A percentile compares a stretch with the other conserved stretches of the same genome.
These are phyloP conservation scores for Trichaptum fuscoviolaceum DNA, from an alignment of 768 basidiomycete species.

Conservation along the genomic window DNA sequence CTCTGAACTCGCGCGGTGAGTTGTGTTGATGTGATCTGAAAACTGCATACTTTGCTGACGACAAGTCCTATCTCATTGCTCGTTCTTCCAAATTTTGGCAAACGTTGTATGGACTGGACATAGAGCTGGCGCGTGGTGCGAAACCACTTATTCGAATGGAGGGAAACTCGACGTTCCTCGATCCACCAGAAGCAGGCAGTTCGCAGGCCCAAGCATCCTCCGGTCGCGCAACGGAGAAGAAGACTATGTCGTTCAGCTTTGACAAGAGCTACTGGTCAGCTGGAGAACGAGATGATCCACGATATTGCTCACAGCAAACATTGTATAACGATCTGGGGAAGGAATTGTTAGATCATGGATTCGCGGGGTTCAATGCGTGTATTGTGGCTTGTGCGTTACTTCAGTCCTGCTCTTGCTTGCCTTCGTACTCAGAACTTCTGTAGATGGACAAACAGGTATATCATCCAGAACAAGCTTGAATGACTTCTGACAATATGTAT, in stretches of 20 bases:
- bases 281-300: constrained; percentile 80
- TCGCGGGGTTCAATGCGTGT: constrained; percentile 96
- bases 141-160: constrained; percentile 93
- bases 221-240: constrained; percentile 86
- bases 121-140: constrained; percentile 91
- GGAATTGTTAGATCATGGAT: constrained; percentile 92
- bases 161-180: constrained; percentile 87
- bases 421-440: constrained; percentile 11
- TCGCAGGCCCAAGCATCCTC: constrained; percentile 45
- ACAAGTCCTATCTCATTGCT: constrained; percentile 4
- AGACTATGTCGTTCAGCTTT: constrained; percentile 86
- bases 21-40: constrained; percentile 10
- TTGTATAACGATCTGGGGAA: constrained; percentile 91
- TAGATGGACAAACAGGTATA: constrained; percentile 82
- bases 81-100: background rate
- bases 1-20: constrained; percentile 90
- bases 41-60: constrained; percentile 8
- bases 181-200: constrained; percentile 79
- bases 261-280: constrained; percentile 99
- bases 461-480: background rate
- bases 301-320: constrained; percentile 92
- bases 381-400: constrained; percentile 90
- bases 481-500: constrained; percentile 7
- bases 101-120: constrained; percentile 6
- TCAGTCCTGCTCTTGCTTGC: background rate